Evolutionary conservation across 257 asterid species (phyloP).

Genomic region (Gentiana straminea): DNA sequence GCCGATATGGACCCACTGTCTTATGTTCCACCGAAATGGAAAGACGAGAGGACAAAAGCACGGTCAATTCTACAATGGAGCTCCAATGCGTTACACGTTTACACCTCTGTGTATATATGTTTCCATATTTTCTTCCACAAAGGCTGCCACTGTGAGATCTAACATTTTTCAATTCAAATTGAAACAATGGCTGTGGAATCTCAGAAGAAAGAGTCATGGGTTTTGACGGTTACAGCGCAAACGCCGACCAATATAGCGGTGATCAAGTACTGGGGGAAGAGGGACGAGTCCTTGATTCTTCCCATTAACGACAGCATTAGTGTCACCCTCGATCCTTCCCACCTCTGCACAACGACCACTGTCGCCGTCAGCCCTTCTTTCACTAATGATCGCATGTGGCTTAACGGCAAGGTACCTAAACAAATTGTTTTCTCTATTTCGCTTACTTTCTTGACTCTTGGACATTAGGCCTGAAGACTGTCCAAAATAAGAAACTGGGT

Average conservation of each 20-base stretch:
- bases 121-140: too few species aligned
- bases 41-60: too few species aligned
- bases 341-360: slow-evolving; percentile 97
- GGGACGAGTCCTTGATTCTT: slow-evolving; percentile 68
- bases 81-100: too few species aligned
- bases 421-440: neutral
- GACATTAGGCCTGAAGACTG: too few species aligned
- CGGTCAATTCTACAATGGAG: too few species aligned
- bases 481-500: too few species aligned
- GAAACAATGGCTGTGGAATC: slow-evolving; percentile 20
- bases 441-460: neutral
- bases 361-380: slow-evolving; percentile 88
- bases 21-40: too few species aligned
- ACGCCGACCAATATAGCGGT: slow-evolving; percentile 97
- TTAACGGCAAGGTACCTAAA: slow-evolving; percentile 65
- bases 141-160: too few species aligned
- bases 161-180: too few species aligned
- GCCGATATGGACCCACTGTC: too few species aligned
- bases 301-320: slow-evolving; percentile 95
- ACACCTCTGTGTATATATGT: too few species aligned
- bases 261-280: slow-evolving; percentile 96
- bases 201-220: slow-evolving; percentile 39
- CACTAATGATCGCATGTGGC: slow-evolving; percentile 82
- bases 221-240: slow-evolving; percentile 70
- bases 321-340: slow-evolving; percentile 90